phyloP scores from a whole-genome alignment of 1,284 basidiomycete genomes.

The Malassezia equina region DNA sequence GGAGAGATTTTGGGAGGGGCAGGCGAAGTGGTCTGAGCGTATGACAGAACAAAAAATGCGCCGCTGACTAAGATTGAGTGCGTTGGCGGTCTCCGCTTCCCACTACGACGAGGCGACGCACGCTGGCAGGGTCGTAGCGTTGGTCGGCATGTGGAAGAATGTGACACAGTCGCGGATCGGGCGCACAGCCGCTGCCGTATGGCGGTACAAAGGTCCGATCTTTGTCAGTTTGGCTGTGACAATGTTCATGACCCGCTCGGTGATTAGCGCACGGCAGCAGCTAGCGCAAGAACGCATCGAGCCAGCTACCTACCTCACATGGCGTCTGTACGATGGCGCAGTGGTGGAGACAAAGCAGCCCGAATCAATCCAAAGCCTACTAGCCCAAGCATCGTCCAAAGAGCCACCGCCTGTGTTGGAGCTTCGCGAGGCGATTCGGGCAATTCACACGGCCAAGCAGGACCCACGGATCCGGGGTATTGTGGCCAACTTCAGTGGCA shows the following conservation, averaged over 20 bases:
- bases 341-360: slow-evolving; percentile 36
- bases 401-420: slow-evolving; percentile 42
- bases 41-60: not conserved
- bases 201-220: slow-evolving; percentile 7
- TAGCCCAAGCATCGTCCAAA: slow-evolving; percentile 26
- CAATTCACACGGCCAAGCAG: slow-evolving; percentile 47
- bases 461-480: slow-evolving; percentile 49
- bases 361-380: slow-evolving; percentile 22
- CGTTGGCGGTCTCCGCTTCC: not conserved
- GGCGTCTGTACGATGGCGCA: slow-evolving; percentile 44
- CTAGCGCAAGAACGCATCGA: slow-evolving; percentile 20
- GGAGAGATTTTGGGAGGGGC: not conserved
- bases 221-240: not conserved
- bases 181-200: not conserved
- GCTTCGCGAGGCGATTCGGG: slow-evolving; percentile 48
- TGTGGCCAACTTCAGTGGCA: slow-evolving; percentile 49
- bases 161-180: not conserved
- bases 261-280: not conserved
- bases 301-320: slow-evolving; percentile 41
- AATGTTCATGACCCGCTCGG: not conserved
- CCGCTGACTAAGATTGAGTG: not conserved
- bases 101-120: not conserved
- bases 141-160: slow-evolving; percentile 3
- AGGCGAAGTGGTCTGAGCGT: not conserved
- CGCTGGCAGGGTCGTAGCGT: not conserved